Conservation (phyloP, 164 flowering plant genomes). For the Vitis labrusca region DNA sequence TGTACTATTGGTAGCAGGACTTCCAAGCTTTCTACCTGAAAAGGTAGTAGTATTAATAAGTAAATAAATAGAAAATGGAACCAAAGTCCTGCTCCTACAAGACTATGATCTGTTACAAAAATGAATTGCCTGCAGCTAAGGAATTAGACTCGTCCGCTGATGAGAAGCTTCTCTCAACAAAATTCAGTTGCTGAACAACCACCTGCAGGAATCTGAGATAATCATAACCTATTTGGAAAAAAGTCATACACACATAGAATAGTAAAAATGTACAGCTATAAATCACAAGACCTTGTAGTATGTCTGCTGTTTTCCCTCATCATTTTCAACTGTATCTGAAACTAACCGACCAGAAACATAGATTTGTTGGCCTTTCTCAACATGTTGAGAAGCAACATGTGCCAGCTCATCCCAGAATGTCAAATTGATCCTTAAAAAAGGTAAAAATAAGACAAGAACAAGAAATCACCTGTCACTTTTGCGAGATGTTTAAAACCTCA, state of each 20-base stretch:
- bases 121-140: conserved; percentile 35
- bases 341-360: conserved; percentile 78
- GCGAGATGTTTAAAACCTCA: not conserved
- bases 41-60: not conserved
- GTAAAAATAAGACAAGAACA: too few relatives aligned
- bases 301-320: conserved; percentile 71
- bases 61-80: not conserved
- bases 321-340: conserved; percentile 64
- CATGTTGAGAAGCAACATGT: conserved; percentile 69
- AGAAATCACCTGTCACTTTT: not conserved
- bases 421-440: conserved; percentile 66
- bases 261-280: not conserved
- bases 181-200: conserved; percentile 79
- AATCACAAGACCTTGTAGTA: conserved; percentile 73
- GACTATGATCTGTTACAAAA: not conserved
- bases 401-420: conserved; percentile 96
- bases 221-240: conserved; percentile 3
- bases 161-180: conserved; percentile 56
- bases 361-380: conserved; percentile 80
- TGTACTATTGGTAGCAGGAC: conserved; percentile 24
- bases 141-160: conserved; percentile 34
- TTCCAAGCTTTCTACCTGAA: conserved; percentile 47
- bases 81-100: not conserved
- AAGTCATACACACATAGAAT: not conserved
- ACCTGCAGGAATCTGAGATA: conserved; percentile 46